Percentiles rank a stretch among this genome's conserved stretches.
Conservation (phyloP, 345 rosid genomes). For the Adansonia digitata region DNA sequence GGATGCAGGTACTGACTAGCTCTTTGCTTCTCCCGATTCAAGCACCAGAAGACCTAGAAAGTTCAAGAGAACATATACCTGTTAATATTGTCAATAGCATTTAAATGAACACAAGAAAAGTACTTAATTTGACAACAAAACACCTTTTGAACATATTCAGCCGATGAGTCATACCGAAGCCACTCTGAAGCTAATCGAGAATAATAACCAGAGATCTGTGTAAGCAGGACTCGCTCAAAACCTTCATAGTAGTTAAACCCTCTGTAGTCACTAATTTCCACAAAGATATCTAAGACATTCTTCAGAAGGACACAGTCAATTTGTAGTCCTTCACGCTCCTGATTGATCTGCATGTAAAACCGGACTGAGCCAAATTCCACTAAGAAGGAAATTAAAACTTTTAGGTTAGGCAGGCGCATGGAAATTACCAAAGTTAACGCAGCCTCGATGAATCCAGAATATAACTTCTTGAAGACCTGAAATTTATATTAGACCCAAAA, state of each 20-base stretch:
- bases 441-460: slow-evolving; percentile 7
- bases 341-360: slow-evolving; percentile 18
- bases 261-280: slow-evolving; percentile 12
- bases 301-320: slow-evolving; percentile 18
- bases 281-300: slow-evolving; percentile 13
- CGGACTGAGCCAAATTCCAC: neutral
- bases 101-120: neutral
- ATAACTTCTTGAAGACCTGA: slow-evolving; percentile 24
- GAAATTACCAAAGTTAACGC: slow-evolving; percentile 20
- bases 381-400: neutral
- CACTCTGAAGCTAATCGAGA: slow-evolving; percentile 19
- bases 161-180: slow-evolving; percentile 19
- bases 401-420: neutral
- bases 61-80: neutral
- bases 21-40: slow-evolving; percentile 23
- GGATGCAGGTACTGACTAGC: slow-evolving; percentile 14
- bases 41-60: slow-evolving; percentile 28
- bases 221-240: slow-evolving; percentile 25
- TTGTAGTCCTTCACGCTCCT: slow-evolving; percentile 22
- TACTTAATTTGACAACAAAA: neutral
- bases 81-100: neutral
- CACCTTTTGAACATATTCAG: slow-evolving; percentile 24
- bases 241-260: slow-evolving; percentile 16
- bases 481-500: neutral
- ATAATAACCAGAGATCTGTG: slow-evolving; percentile 18